phyloP scores from a whole-genome alignment of 78 protist genomes.

The Dictyostelium brefeldianum region DNA sequence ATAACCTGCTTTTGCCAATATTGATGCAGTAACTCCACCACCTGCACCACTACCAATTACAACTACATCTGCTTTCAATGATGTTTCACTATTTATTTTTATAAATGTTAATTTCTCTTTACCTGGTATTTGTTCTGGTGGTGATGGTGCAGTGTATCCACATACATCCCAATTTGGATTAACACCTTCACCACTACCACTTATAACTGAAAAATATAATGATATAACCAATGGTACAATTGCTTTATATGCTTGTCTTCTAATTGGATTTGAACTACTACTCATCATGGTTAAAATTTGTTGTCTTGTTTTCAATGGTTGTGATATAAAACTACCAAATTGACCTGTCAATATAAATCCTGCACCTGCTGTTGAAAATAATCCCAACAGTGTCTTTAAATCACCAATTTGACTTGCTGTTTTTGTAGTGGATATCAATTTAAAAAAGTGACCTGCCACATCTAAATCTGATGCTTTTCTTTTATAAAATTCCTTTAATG shows the following conservation, averaged over 20 bases:
- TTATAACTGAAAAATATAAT: constrained; percentile 11
- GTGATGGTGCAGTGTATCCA: constrained; percentile 32
- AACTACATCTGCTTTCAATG: constrained; percentile 75
- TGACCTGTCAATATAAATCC: constrained; percentile 64
- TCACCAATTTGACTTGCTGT: constrained; percentile 50
- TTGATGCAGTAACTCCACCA: constrained; percentile 80
- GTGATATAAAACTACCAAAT: constrained; percentile 5
- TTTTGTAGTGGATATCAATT: constrained; percentile 8
- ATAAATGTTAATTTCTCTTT: constrained; percentile 55
- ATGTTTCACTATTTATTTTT: constrained; percentile 20
- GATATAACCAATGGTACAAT: constrained; percentile 51
- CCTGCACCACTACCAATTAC: constrained; percentile 83
- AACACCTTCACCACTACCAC: background rate
- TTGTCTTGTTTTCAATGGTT: constrained; percentile 43
- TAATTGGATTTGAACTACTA: constrained; percentile 26
- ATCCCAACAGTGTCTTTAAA: constrained; percentile 44
- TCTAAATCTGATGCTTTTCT: constrained; percentile 71
- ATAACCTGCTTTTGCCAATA: constrained; percentile 54
- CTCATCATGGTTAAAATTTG: constrained; percentile 15
- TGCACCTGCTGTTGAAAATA: constrained; percentile 27
- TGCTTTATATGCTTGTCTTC: constrained; percentile 67
- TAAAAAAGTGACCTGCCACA: constrained; percentile 50
- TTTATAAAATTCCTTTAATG: background rate
- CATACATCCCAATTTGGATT: constrained; percentile 64
- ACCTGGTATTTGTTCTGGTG: constrained; percentile 61